Base-by-base conservation (phyloP, 331 rosid species). In the Phaseolus coccineus region DNA sequence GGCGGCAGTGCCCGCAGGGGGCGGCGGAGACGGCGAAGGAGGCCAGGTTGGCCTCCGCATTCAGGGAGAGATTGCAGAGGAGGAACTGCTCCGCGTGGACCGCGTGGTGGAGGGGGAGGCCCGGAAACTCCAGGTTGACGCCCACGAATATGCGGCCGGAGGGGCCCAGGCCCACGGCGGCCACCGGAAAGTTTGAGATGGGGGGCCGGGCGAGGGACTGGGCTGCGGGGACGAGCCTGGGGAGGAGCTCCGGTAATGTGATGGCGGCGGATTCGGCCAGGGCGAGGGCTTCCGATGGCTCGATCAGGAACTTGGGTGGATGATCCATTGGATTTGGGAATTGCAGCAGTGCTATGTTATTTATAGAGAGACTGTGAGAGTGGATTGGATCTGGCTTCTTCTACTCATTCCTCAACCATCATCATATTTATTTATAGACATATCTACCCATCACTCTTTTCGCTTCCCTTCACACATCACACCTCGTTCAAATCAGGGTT, bases 1-100 rank as follows among this genome's bases (percentile, higher is more conserved):
- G 98, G 33, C 98, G 97, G 91, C 98, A 94, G 84, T 94, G 98
- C 69, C 98, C 98, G 67, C 98, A 94, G 0, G 98, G 98, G 3
- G 97, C 94, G 70, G 96, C 85, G 80, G 98, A 91, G 31, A 91
- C 97, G 83, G 92, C 96, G 73, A 94, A 39, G 71, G 67, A 89
- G 2, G 70, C 47, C 31, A 94, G 91, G 15, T 14, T 75, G 14
- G 93, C 24, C 73, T 94, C 98, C 11, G 35, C 77, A 46, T 94
- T 80, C 69, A 90, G 75, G 62, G 81, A 81, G 79, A 94, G 97
- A 61, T 91, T 94, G 53, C 89, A 79, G 74, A 90, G 70, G 59
- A 94, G 96, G 87, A 94, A 94, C 88, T 94, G 98, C 59, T 94
- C 98, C 28, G 98, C 98, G 87, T 94, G 98, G 81, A 94, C 82